Conservation (phyloP, 2,329 filamentous ascomycete genomes). For the Ceratocystis harringtonii region DNA sequence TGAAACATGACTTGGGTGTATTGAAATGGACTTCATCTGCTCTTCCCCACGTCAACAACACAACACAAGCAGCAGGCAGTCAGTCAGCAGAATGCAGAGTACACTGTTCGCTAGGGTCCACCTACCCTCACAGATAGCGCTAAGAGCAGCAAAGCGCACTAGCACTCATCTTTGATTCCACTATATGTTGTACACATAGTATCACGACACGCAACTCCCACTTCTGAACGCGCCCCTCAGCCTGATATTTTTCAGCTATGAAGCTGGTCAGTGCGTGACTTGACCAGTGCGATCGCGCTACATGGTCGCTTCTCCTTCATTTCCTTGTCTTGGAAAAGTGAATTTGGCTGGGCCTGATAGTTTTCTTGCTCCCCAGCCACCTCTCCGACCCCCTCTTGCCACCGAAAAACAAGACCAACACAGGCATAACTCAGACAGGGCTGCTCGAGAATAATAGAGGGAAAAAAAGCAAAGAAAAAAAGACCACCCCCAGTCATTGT, state of each 20-base stretch:
- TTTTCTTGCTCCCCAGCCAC: conserved; percentile 9
- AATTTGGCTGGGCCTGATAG: background rate
- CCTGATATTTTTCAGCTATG: background rate
- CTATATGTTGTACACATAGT: background rate
- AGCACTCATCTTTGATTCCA: background rate
- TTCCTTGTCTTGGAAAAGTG: background rate
- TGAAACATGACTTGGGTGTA: background rate
- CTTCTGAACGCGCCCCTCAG: background rate
- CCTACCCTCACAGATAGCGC: background rate
- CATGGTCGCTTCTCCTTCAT: background rate
- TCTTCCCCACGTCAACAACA: background rate
- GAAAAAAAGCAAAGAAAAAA: background rate
- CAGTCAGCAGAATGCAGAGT: background rate
- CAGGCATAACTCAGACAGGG: background rate
- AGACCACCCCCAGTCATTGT: conserved; percentile 5
- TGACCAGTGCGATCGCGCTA: conserved; percentile 1
- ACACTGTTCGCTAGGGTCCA: background rate
- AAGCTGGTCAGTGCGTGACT: background rate
- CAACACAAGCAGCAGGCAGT: background rate
- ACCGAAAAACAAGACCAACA: background rate
- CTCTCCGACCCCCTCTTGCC: conserved; percentile 10
- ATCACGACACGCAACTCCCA: background rate
- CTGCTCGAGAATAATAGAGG: background rate
- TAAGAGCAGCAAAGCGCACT: background rate
- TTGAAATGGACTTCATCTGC: background rate